These are phyloP conservation scores for Ceratocystis papillata DNA, from an alignment of 2,329 filamentous ascomycete species.

Conservation along the genomic window DNA sequence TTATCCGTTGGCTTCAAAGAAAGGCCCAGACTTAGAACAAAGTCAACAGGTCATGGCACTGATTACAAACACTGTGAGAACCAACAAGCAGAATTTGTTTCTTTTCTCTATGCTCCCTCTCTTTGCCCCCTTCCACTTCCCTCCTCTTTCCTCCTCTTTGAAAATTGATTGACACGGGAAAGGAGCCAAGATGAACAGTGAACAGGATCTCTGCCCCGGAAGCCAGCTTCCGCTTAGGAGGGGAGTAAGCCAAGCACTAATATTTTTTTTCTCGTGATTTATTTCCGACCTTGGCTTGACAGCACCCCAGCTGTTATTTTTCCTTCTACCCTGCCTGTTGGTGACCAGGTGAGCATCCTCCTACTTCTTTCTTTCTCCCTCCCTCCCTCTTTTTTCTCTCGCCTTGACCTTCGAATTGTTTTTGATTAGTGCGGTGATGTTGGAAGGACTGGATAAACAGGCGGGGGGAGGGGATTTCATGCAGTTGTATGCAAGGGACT, in stretches of 20 bases:
- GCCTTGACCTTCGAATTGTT: background rate
- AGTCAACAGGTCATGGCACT: background rate
- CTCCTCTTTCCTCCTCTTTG: background rate
- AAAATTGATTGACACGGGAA: constrained; percentile 2
- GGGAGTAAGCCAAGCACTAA: background rate
- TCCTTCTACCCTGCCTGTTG: background rate
- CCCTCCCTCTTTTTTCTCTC: background rate
- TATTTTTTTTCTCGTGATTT: background rate
- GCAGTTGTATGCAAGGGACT: constrained; percentile 6
- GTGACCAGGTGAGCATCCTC: background rate
- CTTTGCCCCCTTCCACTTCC: background rate
- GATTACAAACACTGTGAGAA: background rate
- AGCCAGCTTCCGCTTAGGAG: background rate
- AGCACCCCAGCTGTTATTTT: constrained; percentile 4
- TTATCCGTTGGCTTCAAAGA: background rate
- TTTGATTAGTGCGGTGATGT: background rate
- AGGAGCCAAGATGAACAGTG: constrained; percentile 10
- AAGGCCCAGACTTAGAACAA: background rate
- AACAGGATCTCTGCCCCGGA: background rate
- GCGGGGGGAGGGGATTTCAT: background rate
- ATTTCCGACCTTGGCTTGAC: constrained; percentile 7
- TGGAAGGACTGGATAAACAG: constrained; percentile 13
- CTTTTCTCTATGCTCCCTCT: constrained; percentile 1
- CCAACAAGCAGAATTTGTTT: background rate
- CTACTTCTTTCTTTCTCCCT: background rate